These are phyloP conservation scores for Graphilbum ipis-grandicollis DNA, from an alignment of 2,329 filamentous ascomycete genomes.

Conservation along the genomic window DNA sequence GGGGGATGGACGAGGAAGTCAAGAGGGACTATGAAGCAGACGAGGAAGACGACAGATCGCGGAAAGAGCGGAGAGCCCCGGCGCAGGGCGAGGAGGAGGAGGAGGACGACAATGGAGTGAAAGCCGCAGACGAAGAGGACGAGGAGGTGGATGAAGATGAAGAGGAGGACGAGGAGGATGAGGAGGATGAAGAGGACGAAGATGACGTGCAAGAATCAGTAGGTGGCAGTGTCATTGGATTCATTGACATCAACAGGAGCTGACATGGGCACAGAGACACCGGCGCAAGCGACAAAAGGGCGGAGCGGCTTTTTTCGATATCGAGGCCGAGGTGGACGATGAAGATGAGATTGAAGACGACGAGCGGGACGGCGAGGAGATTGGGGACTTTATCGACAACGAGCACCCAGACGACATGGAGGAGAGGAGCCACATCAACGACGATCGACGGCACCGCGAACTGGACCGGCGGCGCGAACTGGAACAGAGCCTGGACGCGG, in stretches of 20 bases:
- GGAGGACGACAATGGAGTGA: constrained; percentile 7
- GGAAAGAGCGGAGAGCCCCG: no score
- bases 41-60: constrained; percentile 20
- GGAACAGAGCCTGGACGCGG: constrained; percentile 75
- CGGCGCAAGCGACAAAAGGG: constrained; percentile 62
- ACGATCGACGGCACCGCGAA: constrained; percentile 85
- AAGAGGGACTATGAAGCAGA: constrained; percentile 23
- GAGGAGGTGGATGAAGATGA: constrained; percentile 17
- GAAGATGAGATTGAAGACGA: constrained; percentile 79
- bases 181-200: constrained; percentile 24
- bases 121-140: constrained; percentile 13
- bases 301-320: constrained; percentile 83
- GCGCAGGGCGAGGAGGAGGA: constrained; percentile 4
- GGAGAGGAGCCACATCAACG: constrained; percentile 62
- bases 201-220: constrained; percentile 27
- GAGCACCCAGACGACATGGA: constrained; percentile 80
- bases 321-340: constrained; percentile 94
- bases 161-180: constrained; percentile 19
- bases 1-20: neutral
- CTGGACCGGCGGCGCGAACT: constrained; percentile 83
- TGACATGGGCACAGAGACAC: constrained; percentile 28
- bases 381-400: constrained; percentile 73
- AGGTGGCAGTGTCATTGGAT: neutral
- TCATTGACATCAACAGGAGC: neutral
- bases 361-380: constrained; percentile 72